These are phyloP conservation scores for Calonectria naviculata DNA, from an alignment of 2,329 filamentous ascomycete genomes.

Conservation along the genomic window DNA sequence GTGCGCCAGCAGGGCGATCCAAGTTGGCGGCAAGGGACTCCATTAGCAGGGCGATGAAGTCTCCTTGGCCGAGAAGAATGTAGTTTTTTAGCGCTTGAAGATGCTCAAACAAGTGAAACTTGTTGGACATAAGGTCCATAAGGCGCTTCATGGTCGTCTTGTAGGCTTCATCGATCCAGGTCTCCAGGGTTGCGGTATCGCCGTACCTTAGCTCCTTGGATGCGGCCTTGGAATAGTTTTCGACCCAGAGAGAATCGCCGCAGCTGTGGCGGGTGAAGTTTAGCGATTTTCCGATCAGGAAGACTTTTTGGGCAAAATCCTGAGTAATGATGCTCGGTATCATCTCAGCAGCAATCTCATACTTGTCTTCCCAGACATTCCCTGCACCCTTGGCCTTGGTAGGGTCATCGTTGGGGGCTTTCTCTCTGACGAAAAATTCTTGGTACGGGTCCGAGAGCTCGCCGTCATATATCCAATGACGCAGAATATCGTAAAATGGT, in stretches of 20 bases:
- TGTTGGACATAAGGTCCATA: constrained; percentile 92
- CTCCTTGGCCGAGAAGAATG: constrained; percentile 91
- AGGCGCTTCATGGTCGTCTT: constrained; percentile 97
- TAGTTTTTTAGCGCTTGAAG: constrained; percentile 93
- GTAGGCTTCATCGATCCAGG: constrained; percentile 96
- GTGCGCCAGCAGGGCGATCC: constrained; percentile 93
- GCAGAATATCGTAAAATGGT: constrained; percentile 96
- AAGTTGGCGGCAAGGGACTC: constrained; percentile 93
- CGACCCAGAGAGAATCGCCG: constrained; percentile 93
- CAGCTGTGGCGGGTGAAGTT: constrained; percentile 99
- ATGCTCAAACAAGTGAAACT: constrained; percentile 95
- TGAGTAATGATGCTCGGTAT: constrained; percentile 92
- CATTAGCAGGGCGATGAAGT: constrained; percentile 98
- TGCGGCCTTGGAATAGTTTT: constrained; percentile 91
- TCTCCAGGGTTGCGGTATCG: constrained; percentile 90
- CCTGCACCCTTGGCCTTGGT: constrained; percentile 73
- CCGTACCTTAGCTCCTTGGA: constrained; percentile 94
- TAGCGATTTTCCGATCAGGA: constrained; percentile 95
- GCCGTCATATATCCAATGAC: constrained; percentile 98
- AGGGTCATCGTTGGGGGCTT: constrained; percentile 65
- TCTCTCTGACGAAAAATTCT: constrained; percentile 95
- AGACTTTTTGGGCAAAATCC: constrained; percentile 96
- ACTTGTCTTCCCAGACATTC: constrained; percentile 99
- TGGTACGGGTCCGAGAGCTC: constrained; percentile 96
- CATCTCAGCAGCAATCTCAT: constrained; percentile 86